Percentiles rank a stretch among this genome's conserved stretches.
Conservation (phyloP, 2,329 filamentous ascomycete genomes). For the Aspergillus flavus region DNA sequence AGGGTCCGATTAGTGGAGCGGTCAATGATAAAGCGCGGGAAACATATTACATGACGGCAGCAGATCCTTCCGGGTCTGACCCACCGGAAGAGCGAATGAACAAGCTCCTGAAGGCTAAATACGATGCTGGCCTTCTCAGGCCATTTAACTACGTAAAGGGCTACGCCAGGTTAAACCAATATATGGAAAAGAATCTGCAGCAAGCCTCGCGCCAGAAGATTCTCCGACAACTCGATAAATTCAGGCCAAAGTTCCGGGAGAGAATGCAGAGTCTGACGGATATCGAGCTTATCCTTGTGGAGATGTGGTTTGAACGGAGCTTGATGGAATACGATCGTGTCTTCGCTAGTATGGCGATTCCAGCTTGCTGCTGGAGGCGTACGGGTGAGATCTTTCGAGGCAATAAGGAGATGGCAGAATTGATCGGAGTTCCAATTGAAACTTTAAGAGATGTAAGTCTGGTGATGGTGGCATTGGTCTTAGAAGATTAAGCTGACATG, state of each 20-base stretch:
- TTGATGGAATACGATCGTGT: conserved; percentile 98
- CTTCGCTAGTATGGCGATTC: conserved; percentile 98
- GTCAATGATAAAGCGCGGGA: conserved; percentile 73
- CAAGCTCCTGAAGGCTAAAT: conserved; percentile 90
- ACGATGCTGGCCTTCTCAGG: conserved; percentile 89
- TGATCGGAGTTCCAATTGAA: conserved; percentile 91
- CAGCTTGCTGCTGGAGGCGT: conserved; percentile 93
- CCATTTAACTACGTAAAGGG: conserved; percentile 99
- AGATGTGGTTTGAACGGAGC: conserved; percentile 98
- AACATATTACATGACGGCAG: conserved; percentile 92
- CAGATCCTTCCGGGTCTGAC: conserved; percentile 84
- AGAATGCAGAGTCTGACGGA: conserved; percentile 91
- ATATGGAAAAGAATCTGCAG: conserved; percentile 88
- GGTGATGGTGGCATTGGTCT: background rate
- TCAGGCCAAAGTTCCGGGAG: conserved; percentile 93
- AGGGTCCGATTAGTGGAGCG: conserved; percentile 62
- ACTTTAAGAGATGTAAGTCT: conserved; percentile 80
- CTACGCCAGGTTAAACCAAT: conserved; percentile 84
- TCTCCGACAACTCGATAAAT: conserved; percentile 84
- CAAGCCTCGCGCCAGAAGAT: conserved; percentile 86
- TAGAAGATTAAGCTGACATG: conserved; percentile 6
- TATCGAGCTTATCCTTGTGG: conserved; percentile 89
- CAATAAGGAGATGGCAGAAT: conserved; percentile 97
- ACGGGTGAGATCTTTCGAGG: conserved; percentile 97
- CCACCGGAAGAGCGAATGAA: conserved; percentile 94